Conservation (phyloP, 106 monocot species). For the Xerophyta viscosa region DNA sequence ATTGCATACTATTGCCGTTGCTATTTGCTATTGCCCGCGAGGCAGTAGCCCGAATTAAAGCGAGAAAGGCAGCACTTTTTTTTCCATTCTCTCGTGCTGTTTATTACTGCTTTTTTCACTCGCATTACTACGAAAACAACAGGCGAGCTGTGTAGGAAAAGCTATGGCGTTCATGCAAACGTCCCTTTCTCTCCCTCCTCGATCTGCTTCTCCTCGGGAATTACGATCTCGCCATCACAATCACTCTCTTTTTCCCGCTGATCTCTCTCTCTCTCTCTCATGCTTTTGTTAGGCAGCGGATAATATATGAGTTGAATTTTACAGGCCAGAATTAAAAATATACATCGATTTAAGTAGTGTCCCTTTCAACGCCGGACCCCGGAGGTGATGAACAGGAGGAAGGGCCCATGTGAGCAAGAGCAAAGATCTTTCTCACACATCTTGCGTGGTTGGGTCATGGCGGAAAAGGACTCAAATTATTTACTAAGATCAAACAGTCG, state of each 20-base stretch:
- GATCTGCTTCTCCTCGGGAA: slow-evolving; percentile 21
- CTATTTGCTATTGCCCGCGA: slow-evolving; percentile 13
- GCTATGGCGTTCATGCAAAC: slow-evolving; percentile 37
- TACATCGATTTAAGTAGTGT: too few relatives aligned
- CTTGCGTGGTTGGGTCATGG: slow-evolving; percentile 1
- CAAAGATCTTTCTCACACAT: background rate
- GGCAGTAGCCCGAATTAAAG: slow-evolving; percentile 9
- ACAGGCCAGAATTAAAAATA: too few relatives aligned
- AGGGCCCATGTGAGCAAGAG: too few relatives aligned
- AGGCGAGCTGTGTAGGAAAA: slow-evolving; percentile 16
- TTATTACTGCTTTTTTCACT: background rate
- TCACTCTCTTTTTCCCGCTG: background rate
- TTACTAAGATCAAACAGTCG: background rate
- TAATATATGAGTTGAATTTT: background rate
- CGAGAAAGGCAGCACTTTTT: background rate
- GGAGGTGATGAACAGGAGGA: too few relatives aligned
- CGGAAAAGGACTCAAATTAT: slow-evolving; percentile 4
- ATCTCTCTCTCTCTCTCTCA: slow-evolving; percentile 9
- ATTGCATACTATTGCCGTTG: background rate
- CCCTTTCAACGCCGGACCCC: background rate
- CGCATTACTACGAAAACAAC: slow-evolving; percentile 30
- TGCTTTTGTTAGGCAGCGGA: background rate
- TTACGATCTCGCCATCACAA: slow-evolving; percentile 16
- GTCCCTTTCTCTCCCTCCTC: slow-evolving; percentile 27
- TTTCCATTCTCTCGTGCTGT: slow-evolving; percentile 3